Evolutionary conservation across 2,329 filamentous ascomycete species (phyloP), one percentile per base, ranked within the genome.

Genomic region (Aspergillus nomiae): DNA sequence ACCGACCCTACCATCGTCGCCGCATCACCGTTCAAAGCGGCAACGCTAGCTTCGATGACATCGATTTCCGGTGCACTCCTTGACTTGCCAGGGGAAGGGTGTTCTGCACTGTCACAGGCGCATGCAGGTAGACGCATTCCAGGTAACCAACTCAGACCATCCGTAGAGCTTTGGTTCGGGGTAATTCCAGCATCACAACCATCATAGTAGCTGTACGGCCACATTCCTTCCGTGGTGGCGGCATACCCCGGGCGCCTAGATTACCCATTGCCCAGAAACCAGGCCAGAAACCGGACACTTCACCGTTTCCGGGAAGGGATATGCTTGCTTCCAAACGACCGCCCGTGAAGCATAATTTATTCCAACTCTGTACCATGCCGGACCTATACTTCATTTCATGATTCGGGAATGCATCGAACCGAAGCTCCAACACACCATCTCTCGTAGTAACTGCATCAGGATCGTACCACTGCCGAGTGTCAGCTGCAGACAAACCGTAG

Each of bases 211-310:
- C 87, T 90, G 78, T 91, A 92, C 0, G 89, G 89, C 89, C 89
- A 92, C 75, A 90, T 82, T 5, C 89, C 89, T 65, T 92, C 89
- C 0, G 89, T 91, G 1, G 89, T 90, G 11, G 88, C 86, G 36
- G 87, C 83, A 74, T 90, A 90, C 14, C 89, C 89, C 30, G 89
- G 87, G 66, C 89, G 83, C 43, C 89, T 26, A 92, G 82, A 70
- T 92, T 92, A 5, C 89, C 89, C 87, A 92, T 90, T 0, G 88
- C 83, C 89, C 89, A 92, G 76, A 91, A 90, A 76, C 89, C 89
- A 48, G 89, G 89, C 89, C 89, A 92, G 76, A 91, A 89, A 62
- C 89, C 89, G 60, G 86, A 83, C 16, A 87, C 84, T 66, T 90
- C 87, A 53, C 89, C 89, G 54, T 82, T 78, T 19, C 89, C 89